A percentile compares a stretch with the other conserved stretches of the same genome.
Evolutionary conservation across 495 filamentous ascomycete species (phyloP).

Genomic region (Aspergillus hancockii): DNA sequence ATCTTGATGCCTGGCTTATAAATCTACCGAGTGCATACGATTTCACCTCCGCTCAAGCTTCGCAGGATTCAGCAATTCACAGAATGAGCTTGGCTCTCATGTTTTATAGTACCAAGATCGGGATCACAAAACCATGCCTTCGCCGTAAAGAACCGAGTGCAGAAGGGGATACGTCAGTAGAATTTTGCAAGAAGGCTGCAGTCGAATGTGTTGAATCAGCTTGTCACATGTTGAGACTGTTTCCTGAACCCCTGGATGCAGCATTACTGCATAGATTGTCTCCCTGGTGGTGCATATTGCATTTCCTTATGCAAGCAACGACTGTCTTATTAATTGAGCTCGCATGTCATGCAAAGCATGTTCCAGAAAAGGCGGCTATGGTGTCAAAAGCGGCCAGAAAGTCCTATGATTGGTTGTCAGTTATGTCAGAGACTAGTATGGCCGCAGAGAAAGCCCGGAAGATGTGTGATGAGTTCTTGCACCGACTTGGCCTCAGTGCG

Average conservation of each 20-base stretch:
- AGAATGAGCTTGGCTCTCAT: conserved; percentile 53
- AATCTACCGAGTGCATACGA: conserved; percentile 42
- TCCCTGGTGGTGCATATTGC: conserved; percentile 66
- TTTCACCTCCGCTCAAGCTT: conserved; percentile 36
- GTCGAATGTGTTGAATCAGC: conserved; percentile 60
- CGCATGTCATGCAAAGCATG: conserved; percentile 53
- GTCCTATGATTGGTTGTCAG: conserved; percentile 52
- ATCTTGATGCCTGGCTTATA: conserved; percentile 43
- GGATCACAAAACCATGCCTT: conserved; percentile 62
- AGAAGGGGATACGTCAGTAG: conserved; percentile 36
- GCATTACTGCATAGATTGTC: conserved; percentile 48
- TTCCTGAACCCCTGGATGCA: conserved; percentile 47
- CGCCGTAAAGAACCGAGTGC: conserved; percentile 50
- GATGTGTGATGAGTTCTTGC: conserved; percentile 50
- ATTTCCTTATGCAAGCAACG: conserved; percentile 63
- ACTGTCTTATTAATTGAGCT: conserved; percentile 61
- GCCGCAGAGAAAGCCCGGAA: conserved; percentile 53
- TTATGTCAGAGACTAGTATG: conserved; percentile 46
- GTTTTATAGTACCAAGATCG: conserved; percentile 59
- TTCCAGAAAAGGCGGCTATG: conserved; percentile 51
- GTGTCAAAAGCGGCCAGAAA: conserved; percentile 57
- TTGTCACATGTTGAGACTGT: conserved; percentile 51
- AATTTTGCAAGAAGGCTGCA: conserved; percentile 54
- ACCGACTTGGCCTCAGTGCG: conserved; percentile 29
- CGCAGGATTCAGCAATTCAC: conserved; percentile 34